Base-by-base conservation (phyloP, 208 protist species). In the Blastocrithidia nonstop region DNA sequence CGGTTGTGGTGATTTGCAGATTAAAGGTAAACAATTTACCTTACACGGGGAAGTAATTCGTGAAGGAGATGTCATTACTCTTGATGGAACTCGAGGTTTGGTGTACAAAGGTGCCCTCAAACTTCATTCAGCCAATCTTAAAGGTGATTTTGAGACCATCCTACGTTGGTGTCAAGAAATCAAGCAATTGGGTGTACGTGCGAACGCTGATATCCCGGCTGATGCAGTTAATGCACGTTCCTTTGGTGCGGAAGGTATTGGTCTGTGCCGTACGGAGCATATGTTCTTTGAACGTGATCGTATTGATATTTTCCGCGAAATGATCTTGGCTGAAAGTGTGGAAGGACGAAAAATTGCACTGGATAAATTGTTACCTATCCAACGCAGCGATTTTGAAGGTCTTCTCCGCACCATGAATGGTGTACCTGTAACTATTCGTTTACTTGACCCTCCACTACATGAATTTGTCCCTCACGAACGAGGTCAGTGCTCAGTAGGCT, bases 391-490 rank as follows among this genome's bases (percentile, higher is more conserved):
- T 69, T 97, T 97, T 51, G 50, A 65, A 15, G 91, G 72, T 24
- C 80, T 97, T 29, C 94, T 97, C 72, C 50, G 60, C 19, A 67
- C 70, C 29, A 96, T 97, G 86, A 63, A 78, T 21, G 87, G 83
- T 31, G 50, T 48, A 22, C 85, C 87, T 2, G 80, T 94, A 22
- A 95, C 79, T 28, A 94, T 98, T 57, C 66, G 94, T 25, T 71
- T 97, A 16, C 67, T 97, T 13, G 94, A 97, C 71, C 94, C 94
- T 11, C 94, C 92, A 45, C 76, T 97, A 40, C 92, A 97, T 65
- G 93, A 97, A 68, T 97, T 97, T 60, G 70, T 97, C 17, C 94
- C 88, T 17, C 62, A 89, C 46, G 70, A 87, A n/a, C n/a, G n/a
- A n/a, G n/a, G 45, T 56, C 1, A 42, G 56, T 20, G 63, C 61